Base-by-base conservation (phyloP, 345 rosid genomes). In the Aegle marmelos region DNA sequence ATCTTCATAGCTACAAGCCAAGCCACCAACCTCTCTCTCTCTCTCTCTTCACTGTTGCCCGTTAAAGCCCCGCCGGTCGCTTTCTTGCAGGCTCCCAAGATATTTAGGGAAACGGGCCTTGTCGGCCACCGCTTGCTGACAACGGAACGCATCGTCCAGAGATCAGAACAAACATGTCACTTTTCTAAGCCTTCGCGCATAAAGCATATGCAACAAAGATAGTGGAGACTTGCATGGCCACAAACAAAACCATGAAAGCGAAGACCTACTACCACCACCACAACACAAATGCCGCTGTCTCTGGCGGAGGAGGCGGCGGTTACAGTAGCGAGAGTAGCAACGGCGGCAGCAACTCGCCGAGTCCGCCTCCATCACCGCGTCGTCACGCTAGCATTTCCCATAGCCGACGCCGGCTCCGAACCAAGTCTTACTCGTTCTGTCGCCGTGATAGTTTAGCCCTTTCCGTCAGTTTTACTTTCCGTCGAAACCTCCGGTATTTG, bases 361-460 rank as follows among this genome's bases (percentile, higher is more conserved):
- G 94, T 68, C 92, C 95, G 4, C 95, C 95, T 54, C 87, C 87
- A 0, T 89, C 95, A 0, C 95, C 98, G 33, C 89, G 76, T 57
- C 92, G 89, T 33, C 88, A 80, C 34, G 67, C 86, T 73, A 31
- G 63, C 33, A 28, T 87, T 60, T 84, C 90, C 56, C 92, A 85
- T 48, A 83, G 88, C 87, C 91, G 94, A 69, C 89, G 87, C 31
- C 82, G 89, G 33, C 87, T 86, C 70, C 89, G 93, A 54, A 81
- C 85, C 75, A 93, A 90, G 83, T 78, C 86, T 28, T 70, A 82
- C 48, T 89, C 90, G 34, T 86, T 86, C 67, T 85, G 87, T 75
- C 87, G 87, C 74, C 78, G 81, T 69, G 82, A 84, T 53, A 83
- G 48, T 64, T 28, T 83, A 22, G 58, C 75, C 70, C 81, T 83